Conservation (phyloP, 305 asterid species). For the Rubia peregrina region DNA sequence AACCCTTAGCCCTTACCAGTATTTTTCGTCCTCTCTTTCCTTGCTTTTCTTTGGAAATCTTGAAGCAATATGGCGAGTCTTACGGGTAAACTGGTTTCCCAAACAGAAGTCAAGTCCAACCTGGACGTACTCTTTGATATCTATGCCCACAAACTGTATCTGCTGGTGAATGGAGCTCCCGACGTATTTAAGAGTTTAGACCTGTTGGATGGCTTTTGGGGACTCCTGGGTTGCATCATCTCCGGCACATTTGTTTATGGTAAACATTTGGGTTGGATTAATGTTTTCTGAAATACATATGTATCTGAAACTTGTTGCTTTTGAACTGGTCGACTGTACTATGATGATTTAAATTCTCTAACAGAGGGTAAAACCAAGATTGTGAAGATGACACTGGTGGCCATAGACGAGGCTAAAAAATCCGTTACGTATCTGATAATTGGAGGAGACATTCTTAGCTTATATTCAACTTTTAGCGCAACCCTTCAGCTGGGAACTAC, state of each 20-base stretch:
- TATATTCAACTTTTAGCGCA: not conserved
- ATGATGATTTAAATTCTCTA: too few relatives aligned
- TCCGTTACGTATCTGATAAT: conserved; percentile 10
- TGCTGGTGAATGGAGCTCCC: not conserved
- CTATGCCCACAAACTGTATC: not conserved
- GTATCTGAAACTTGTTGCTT: too few relatives aligned
- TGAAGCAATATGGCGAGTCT: not conserved
- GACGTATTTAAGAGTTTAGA: conserved; percentile 2
- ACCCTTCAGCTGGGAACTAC: not conserved
- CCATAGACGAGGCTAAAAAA: conserved; percentile 8
- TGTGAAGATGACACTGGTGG: not conserved
- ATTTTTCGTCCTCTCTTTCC: too few relatives aligned
- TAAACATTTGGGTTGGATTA: not conserved
- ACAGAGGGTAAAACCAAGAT: not conserved
- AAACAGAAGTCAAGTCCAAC: not conserved
- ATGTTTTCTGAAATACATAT: too few relatives aligned
- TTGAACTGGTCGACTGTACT: too few relatives aligned
- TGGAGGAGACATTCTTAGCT: conserved; percentile 15
- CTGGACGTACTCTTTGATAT: not conserved
- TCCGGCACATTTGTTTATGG: not conserved
- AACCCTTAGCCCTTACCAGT: too few relatives aligned
- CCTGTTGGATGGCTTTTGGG: not conserved
- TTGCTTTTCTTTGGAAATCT: not conserved
- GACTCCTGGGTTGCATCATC: not conserved
- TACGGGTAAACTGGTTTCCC: not conserved